phyloP scores from a whole-genome alignment of 306 rosid genomes.

The Pyrus bretschneideri region DNA sequence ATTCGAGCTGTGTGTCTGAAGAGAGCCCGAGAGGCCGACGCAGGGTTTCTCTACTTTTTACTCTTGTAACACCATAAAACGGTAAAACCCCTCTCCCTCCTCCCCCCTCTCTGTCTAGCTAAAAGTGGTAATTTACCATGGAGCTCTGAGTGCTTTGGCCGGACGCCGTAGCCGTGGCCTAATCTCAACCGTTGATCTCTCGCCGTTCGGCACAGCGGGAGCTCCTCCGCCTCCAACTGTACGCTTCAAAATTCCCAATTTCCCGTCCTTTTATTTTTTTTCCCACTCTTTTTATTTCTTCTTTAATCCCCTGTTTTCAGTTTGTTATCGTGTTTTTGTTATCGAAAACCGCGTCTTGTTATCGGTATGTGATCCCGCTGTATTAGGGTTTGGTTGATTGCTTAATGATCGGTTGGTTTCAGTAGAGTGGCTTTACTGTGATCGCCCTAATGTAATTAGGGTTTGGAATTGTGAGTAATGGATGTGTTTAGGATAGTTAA shows the following conservation, averaged over 20 bases:
- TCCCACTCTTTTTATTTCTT: neutral
- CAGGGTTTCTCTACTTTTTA: neutral
- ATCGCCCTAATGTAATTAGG: slow-evolving; percentile 2
- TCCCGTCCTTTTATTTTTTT: neutral
- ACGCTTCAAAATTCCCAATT: neutral
- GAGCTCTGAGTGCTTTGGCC: neutral
- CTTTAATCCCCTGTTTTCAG: neutral
- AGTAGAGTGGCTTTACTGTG: neutral
- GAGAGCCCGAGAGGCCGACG: neutral
- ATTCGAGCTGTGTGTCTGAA: neutral
- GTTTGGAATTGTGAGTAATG: neutral
- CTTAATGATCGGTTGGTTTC: slow-evolving; percentile 6
- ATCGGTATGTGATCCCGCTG: neutral
- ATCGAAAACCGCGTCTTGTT: neutral
- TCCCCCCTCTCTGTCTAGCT: neutral
- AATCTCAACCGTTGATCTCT: neutral
- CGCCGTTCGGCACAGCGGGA: neutral
- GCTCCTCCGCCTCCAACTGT: neutral
- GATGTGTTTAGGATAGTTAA: neutral
- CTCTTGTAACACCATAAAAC: neutral
- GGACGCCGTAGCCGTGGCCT: neutral
- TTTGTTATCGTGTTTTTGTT: neutral
- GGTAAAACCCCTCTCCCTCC: neutral
- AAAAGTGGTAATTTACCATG: neutral
- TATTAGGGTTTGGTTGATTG: slow-evolving; percentile 10